Base-by-base conservation (phyloP, 225 moss, liverwort and hornwort genomes). In the Rhytidiadelphus loreus region DNA sequence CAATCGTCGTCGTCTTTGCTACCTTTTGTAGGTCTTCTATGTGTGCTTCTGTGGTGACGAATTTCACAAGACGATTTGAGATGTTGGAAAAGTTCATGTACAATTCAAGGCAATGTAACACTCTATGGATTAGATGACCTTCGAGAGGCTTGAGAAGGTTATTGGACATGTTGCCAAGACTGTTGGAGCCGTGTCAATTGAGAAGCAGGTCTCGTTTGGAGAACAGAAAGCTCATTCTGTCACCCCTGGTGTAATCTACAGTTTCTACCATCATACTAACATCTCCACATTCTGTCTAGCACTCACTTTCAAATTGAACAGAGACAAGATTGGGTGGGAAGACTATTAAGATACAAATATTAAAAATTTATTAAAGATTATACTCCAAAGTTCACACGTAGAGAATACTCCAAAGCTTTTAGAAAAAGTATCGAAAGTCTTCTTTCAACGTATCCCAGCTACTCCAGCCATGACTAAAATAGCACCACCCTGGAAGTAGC, bases 401-500 rank as follows among this genome's bases (percentile, higher is more conserved):
- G 33, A 14, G 50, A 52, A 46, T 33, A 56, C 37, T 77, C 46
- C 63, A 55, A 48, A 50, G 57, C 41, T 63, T 81, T 56, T 81
- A 26, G 33, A 68, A 52, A 26, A 53, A 33, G 46, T 50, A 28
- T 85, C 56, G 32, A 57, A 84, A 50, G 17, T 62, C 61, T 65
- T 72, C 50, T 83, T 37, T 90, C 83, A 92, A 83, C 86, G 86
- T 50, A 83, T 83, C 55, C 88, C 92, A 88, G 90, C 86, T 25
- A 90, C 89, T 88, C 98, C 98, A 83, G 95, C 97, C 95, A 97
- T 98, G 69, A 98, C 95, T 77, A 98, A 88, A 87, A 97, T 93
- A 86, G 95, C 95, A 86, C 95, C 95, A 59, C 98, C 97, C 90
- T 94, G 89, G 84, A 98, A 86, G 87, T 92, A 95, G 66, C 94